A percentile compares a stretch with the other conserved stretches of the same genome.
phyloP scores from a whole-genome alignment of 179 eudicot species.

The Drosera spatulata region DNA sequence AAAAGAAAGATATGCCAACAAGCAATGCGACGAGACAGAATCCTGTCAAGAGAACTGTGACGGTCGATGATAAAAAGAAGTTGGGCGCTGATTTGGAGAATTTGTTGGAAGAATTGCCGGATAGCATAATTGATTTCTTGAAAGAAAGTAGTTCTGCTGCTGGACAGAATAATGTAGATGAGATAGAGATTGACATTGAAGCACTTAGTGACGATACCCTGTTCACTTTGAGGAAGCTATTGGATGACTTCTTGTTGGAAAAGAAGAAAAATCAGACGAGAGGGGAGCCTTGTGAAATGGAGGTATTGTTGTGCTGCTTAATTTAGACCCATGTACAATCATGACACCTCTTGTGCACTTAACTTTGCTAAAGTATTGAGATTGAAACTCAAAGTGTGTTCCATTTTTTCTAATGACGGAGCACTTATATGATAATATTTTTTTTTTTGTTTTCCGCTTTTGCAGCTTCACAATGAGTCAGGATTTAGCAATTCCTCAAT shows the following conservation, averaged over 20 bases:
- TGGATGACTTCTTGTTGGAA: conserved; percentile 5
- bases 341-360: too few relatives aligned
- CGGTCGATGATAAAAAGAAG: conserved; percentile 5
- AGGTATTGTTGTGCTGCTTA: conserved; percentile 1
- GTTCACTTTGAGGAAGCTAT: conserved; percentile 4
- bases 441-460: too few relatives aligned
- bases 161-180: conserved; percentile 4
- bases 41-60: not conserved
- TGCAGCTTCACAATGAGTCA: conserved; percentile 5
- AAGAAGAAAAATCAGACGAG: conserved; percentile 4
- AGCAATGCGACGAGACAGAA: not conserved
- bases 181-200: conserved; percentile 7
- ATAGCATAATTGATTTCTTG: conserved; percentile 3
- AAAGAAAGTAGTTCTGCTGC: conserved; percentile 5
- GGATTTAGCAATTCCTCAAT: conserved; percentile 3
- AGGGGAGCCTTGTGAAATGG: conserved; percentile 1
- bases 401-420: too few relatives aligned
- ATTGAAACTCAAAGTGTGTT: too few relatives aligned
- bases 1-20: not conserved
- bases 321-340: too few relatives aligned
- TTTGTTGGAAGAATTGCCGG: conserved; percentile 2
- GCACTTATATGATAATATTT: too few relatives aligned
- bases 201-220: conserved; percentile 8
- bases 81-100: conserved; percentile 6
- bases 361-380: too few relatives aligned